Conservation (phyloP, 495 filamentous ascomycete genomes). For the Rhypophila decipiens region DNA sequence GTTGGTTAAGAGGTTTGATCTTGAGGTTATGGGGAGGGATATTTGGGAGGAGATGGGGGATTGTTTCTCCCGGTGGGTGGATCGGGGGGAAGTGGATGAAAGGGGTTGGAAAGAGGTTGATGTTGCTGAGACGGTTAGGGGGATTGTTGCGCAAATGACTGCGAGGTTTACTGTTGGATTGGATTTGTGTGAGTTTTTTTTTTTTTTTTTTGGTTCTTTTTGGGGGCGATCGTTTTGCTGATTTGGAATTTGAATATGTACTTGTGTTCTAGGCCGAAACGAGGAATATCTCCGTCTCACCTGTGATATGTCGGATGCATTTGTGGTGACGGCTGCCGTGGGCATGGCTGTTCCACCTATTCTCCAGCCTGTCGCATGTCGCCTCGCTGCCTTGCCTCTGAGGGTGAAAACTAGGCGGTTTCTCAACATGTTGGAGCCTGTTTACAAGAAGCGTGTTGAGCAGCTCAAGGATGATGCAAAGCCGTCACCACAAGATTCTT, state of each 20-base stretch:
- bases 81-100: background rate
- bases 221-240: background rate
- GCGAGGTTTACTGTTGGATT: background rate
- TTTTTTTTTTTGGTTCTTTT: background rate
- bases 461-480: background rate
- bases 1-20: slow-evolving; percentile 18
- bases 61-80: slow-evolving; percentile 33
- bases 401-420: background rate
- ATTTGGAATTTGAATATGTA: background rate
- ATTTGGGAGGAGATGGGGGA: slow-evolving; percentile 14
- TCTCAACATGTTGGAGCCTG: background rate
- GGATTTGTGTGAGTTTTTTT: background rate
- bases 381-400: slow-evolving; percentile 26
- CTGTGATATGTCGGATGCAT: background rate
- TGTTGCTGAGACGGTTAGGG: background rate
- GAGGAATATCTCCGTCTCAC: background rate
- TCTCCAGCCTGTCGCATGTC: slow-evolving; percentile 11
- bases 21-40: slow-evolving; percentile 13
- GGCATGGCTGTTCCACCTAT: background rate
- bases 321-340: background rate
- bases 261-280: background rate
- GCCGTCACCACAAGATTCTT: slow-evolving; percentile 7
- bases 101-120: background rate
- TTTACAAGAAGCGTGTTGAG: background rate
- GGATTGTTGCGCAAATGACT: background rate